Conservation (phyloP, 192 early-diverging fungal genomes). For the Coemansia sp. region DNA sequence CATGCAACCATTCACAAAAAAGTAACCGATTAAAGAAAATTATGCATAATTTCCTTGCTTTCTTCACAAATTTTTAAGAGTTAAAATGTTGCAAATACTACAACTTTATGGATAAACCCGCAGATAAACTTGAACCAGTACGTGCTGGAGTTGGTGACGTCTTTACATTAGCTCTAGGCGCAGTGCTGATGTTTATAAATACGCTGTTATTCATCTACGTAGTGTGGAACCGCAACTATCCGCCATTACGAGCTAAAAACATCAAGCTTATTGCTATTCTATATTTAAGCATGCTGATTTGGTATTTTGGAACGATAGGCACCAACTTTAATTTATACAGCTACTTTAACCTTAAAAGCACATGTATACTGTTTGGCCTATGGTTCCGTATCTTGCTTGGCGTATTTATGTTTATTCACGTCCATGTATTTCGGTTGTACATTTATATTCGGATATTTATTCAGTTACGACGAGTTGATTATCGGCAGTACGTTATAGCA, state of each 20-base stretch:
- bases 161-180: conserved; percentile 16
- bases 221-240: conserved; percentile 20
- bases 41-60: too few species aligned
- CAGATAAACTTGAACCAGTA: background rate
- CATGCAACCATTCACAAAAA: too few species aligned
- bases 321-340: conserved; percentile 31
- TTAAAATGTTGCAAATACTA: too few species aligned
- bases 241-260: conserved; percentile 44
- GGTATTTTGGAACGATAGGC: conserved; percentile 38
- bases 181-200: conserved; percentile 29
- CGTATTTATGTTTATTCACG: conserved; percentile 26
- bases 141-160: conserved; percentile 5
- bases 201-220: conserved; percentile 30
- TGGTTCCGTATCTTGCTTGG: conserved; percentile 43
- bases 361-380: conserved; percentile 30
- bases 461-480: conserved; percentile 10
- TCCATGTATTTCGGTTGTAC: conserved; percentile 37
- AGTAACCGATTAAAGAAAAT: too few species aligned
- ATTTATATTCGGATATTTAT: conserved; percentile 43
- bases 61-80: too few species aligned
- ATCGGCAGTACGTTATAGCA: conserved; percentile 6
- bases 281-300: conserved; percentile 33
- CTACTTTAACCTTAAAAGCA: conserved; percentile 6
- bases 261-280: conserved; percentile 28
- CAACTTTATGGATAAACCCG: too few species aligned